These are phyloP conservation scores for Fraxinus velutina DNA, from an alignment of 305 asterid species.

Conservation along the genomic window DNA sequence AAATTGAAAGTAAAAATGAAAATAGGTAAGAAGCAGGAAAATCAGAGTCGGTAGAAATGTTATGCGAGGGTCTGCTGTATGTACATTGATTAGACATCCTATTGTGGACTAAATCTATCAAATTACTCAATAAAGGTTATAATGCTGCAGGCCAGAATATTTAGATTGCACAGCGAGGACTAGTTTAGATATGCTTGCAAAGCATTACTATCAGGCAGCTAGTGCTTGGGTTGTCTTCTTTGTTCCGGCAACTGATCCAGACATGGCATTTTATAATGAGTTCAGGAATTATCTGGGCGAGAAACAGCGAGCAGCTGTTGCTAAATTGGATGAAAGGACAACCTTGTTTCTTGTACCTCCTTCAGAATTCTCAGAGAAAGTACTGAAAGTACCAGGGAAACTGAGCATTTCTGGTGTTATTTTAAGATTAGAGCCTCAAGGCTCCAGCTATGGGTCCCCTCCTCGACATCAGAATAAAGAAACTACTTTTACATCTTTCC, in stretches of 20 bases:
- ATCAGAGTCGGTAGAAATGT: background rate
- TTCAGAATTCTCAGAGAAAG: constrained; percentile 83
- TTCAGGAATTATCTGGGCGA: constrained; percentile 86
- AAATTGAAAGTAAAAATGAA: background rate
- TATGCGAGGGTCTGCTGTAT: background rate
- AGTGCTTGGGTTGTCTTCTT: constrained; percentile 83
- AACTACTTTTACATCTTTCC: constrained; percentile 33
- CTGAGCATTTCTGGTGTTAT: constrained; percentile 88
- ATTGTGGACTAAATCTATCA: background rate
- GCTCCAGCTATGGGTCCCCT: constrained; percentile 43
- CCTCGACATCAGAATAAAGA: constrained; percentile 41
- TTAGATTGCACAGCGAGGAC: constrained; percentile 95
- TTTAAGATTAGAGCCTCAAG: constrained; percentile 56
- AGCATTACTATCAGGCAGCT: constrained; percentile 82
- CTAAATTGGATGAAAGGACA: constrained; percentile 66
- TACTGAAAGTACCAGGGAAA: constrained; percentile 84
- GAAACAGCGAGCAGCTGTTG: constrained; percentile 89
- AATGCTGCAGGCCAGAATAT: constrained; percentile 66
- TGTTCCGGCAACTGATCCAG: constrained; percentile 80
- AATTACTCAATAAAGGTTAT: constrained; percentile 23
- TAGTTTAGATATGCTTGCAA: constrained; percentile 83
- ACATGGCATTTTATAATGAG: constrained; percentile 76
- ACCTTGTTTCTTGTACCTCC: constrained; percentile 97
- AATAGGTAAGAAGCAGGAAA: background rate
- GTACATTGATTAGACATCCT: background rate